phyloP scores from a whole-genome alignment of 1,284 basidiomycete species.

The Leccinum subspadiceum region DNA sequence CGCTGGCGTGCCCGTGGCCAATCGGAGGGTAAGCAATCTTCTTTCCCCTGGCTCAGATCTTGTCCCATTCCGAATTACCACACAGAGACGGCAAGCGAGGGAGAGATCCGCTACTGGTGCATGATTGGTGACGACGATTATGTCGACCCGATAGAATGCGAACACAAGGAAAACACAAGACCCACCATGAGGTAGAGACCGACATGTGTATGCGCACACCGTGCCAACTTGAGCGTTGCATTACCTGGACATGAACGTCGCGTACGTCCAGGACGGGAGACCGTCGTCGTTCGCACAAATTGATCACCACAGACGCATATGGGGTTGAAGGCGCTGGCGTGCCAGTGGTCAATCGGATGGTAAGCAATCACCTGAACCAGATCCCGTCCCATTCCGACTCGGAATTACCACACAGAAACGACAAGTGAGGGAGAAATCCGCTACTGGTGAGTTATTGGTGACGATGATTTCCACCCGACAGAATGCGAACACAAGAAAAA shows the following conservation, averaged over 20 bases:
- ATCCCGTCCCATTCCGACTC: background rate
- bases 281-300: background rate
- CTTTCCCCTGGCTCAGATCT: background rate
- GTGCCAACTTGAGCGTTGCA: background rate
- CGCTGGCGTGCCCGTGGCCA: background rate
- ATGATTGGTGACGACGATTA: background rate
- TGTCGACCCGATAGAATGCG: slow-evolving; percentile 46
- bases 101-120: background rate
- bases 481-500: background rate
- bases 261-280: background rate
- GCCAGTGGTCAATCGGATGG: background rate
- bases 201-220: background rate
- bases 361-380: background rate
- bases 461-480: background rate
- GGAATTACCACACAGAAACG: background rate
- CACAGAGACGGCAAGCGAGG: background rate
- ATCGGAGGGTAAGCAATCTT: background rate
- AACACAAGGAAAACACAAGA: background rate
- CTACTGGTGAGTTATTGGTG: background rate
- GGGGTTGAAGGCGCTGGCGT: no score
- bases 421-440: background rate
- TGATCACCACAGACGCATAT: background rate
- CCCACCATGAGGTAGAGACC: background rate
- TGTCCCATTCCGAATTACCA: background rate
- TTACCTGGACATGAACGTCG: background rate